These are phyloP conservation scores for Tripidium arundinaceum DNA, from an alignment of 202 grass and related monocot species.

Conservation along the genomic window DNA sequence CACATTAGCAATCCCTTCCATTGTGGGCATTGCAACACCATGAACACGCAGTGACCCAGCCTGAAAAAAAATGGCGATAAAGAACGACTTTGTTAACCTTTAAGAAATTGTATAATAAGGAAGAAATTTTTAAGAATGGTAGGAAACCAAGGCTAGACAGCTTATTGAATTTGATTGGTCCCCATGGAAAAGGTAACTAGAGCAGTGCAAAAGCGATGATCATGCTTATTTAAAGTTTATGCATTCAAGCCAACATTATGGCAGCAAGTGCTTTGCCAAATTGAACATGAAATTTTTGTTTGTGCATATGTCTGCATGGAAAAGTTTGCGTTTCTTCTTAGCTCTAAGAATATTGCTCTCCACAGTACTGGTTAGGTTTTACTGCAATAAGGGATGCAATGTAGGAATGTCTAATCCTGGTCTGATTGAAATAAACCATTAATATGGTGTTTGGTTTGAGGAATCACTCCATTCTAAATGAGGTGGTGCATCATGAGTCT, in stretches of 20 bases:
- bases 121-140: neutral
- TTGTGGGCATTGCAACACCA: conserved; percentile 97
- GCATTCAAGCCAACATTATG: neutral
- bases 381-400: neutral
- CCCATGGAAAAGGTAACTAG: conserved; percentile 13
- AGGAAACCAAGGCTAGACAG: neutral
- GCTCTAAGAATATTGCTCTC: neutral
- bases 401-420: neutral
- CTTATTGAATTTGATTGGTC: neutral
- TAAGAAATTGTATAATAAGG: neutral
- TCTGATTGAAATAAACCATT: neutral
- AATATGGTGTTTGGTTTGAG: neutral
- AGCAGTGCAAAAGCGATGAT: neutral
- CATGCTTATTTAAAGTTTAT: neutral
- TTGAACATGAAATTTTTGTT: neutral
- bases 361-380: neutral
- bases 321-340: neutral
- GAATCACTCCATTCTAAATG: neutral
- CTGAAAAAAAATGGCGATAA: conserved; percentile 37
- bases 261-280: neutral
- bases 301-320: neutral
- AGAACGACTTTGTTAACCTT: conserved; percentile 2
- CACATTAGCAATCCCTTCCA: conserved; percentile 92
- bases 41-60: conserved; percentile 87
- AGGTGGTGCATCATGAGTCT: neutral